phyloP scores from a whole-genome alignment of 768 basidiomycete genomes.

The Coprinopsis marcescibilis region DNA sequence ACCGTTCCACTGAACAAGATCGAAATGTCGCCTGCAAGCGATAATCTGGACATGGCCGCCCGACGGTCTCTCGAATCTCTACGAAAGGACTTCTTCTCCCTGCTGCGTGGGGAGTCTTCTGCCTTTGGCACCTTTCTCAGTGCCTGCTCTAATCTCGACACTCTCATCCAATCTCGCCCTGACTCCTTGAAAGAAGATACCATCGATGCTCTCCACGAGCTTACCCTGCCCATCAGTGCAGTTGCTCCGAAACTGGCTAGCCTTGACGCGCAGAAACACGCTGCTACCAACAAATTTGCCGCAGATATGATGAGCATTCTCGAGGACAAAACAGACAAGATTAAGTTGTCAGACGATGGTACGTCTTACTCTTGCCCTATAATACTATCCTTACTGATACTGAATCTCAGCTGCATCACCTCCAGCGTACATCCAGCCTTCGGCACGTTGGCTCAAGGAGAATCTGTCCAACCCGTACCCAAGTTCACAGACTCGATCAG shows the following conservation, averaged over 20 bases:
- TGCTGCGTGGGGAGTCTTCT: background rate
- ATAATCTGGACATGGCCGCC: too few species aligned
- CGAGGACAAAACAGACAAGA: background rate
- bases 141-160: background rate
- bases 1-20: too few species aligned
- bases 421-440: constrained; percentile 11
- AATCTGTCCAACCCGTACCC: constrained; percentile 13
- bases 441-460: constrained; percentile 4
- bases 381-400: background rate
- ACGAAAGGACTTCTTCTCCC: background rate
- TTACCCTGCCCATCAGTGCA: background rate
- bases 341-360: background rate
- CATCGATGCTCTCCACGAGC: background rate
- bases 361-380: background rate
- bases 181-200: background rate
- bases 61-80: background rate
- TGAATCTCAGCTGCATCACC: constrained; percentile 2
- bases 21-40: too few species aligned
- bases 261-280: background rate
- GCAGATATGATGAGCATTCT: background rate
- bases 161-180: background rate
- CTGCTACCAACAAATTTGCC: background rate
- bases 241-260: background rate
- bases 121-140: background rate
- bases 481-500: background rate